Conservation (phyloP, 2,329 filamentous ascomycete species). For the Penicillium sp. region DNA sequence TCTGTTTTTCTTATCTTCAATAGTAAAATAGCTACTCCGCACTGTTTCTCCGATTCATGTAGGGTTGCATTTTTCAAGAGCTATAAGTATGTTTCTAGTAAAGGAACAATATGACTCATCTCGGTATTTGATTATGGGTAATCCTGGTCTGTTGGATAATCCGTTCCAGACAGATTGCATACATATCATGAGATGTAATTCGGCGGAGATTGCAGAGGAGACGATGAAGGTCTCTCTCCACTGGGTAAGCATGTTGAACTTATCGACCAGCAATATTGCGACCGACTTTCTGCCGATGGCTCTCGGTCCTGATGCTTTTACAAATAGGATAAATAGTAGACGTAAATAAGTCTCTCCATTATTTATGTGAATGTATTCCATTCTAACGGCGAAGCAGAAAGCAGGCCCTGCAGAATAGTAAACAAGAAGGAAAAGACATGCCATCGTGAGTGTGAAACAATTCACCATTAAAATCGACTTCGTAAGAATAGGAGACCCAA, state of each 20-base stretch:
- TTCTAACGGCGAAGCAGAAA: neutral
- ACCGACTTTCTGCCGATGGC: neutral
- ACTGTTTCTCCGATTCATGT: neutral
- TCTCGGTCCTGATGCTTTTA: neutral
- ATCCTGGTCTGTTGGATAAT: neutral
- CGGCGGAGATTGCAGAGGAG: no score
- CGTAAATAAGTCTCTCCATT: neutral
- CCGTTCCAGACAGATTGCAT: neutral
- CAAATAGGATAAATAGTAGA: neutral
- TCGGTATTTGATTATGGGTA: neutral
- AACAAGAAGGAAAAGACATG: neutral
- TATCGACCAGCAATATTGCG: no score
- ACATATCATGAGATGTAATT: neutral
- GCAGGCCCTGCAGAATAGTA: neutral
- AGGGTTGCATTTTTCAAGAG: neutral
- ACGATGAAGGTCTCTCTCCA: neutral
- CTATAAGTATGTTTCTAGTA: no score
- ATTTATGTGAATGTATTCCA: neutral
- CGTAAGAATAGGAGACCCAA: constrained; percentile 1
- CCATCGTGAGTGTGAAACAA: constrained; percentile 1
- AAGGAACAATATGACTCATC: neutral
- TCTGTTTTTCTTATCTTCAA: no score
- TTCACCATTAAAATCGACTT: neutral
- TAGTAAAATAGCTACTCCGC: neutral
- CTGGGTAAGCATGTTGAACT: neutral